Evolutionary conservation across 352 stramenopile genomes (phyloP).

Genomic region (Globisporangium emineosum): DNA sequence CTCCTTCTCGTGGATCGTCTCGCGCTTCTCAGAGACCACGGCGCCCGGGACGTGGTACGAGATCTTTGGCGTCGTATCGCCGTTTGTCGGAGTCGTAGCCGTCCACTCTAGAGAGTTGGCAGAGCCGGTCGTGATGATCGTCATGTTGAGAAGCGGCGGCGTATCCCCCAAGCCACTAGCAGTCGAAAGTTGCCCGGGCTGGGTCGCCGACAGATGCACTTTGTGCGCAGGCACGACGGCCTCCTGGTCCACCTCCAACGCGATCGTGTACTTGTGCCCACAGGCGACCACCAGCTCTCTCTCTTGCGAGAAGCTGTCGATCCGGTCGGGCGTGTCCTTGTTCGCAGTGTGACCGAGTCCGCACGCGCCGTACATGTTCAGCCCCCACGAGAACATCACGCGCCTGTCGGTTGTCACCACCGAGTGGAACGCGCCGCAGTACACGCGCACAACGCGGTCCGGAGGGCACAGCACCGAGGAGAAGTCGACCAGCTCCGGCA

Average conservation of each 20-base stretch:
- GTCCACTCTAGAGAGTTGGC: slow-evolving; percentile 12
- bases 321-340: slow-evolving; percentile 71
- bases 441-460: slow-evolving; percentile 49
- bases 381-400: slow-evolving; percentile 75
- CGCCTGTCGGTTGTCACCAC: slow-evolving; percentile 53
- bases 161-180: neutral
- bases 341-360: slow-evolving; percentile 77
- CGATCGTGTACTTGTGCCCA: slow-evolving; percentile 82
- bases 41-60: slow-evolving; percentile 1
- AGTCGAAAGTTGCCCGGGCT: slow-evolving; percentile 8
- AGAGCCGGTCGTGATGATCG: slow-evolving; percentile 8
- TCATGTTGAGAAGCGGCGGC: slow-evolving; percentile 16
- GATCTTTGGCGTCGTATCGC: slow-evolving; percentile 10
- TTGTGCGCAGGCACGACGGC: slow-evolving; percentile 10
- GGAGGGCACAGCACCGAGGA: slow-evolving; percentile 36
- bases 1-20: slow-evolving; percentile 73
- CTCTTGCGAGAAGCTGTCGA: slow-evolving; percentile 66
- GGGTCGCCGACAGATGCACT: slow-evolving; percentile 13
- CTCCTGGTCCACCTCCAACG: slow-evolving; percentile 46
- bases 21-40: slow-evolving; percentile 19
- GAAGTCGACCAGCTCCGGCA: slow-evolving; percentile 65
- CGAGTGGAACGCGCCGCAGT: slow-evolving; percentile 83
- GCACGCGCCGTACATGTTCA: slow-evolving; percentile 80
- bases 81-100: slow-evolving; percentile 14
- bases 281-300: slow-evolving; percentile 61